Percentiles rank a stretch among this genome's conserved stretches.
These are phyloP conservation scores for Globisporangium orthogonon DNA, from an alignment of 352 stramenopile species.

Conservation along the genomic window DNA sequence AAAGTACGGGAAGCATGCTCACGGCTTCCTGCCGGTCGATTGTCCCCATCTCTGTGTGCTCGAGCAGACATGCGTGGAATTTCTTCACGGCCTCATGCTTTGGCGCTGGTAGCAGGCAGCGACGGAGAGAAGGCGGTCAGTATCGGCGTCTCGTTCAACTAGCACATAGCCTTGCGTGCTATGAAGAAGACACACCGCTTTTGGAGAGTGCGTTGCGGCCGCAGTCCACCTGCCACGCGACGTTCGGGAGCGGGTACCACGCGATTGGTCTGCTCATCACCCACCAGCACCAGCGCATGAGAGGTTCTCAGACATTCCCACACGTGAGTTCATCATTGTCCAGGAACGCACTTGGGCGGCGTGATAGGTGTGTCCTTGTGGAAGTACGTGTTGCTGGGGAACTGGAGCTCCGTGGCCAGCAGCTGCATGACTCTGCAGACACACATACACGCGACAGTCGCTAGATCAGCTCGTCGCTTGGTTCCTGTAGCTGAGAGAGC, in stretches of 20 bases:
- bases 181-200: slow-evolving; percentile 26
- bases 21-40: slow-evolving; percentile 97
- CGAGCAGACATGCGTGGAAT: slow-evolving; percentile 92
- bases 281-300: background rate
- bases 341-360: slow-evolving; percentile 38
- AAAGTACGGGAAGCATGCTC: slow-evolving; percentile 97
- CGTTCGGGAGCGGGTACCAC: slow-evolving; percentile 75
- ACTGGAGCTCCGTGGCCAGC: slow-evolving; percentile 51
- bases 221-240: slow-evolving; percentile 81
- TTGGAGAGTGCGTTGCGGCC: slow-evolving; percentile 79
- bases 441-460: no score
- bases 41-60: slow-evolving; percentile 88
- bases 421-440: slow-evolving; percentile 33
- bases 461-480: background rate
- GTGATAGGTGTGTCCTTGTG: slow-evolving; percentile 51
- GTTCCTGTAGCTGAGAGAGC: no score
- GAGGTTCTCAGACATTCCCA: background rate
- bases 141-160: background rate
- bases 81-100: slow-evolving; percentile 74
- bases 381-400: slow-evolving; percentile 42
- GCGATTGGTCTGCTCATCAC: slow-evolving; percentile 32
- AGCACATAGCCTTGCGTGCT: background rate
- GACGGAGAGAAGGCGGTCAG: background rate
- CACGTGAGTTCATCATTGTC: background rate
- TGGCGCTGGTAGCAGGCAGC: slow-evolving; percentile 28